Evolutionary conservation across 2,329 filamentous ascomycete genomes (phyloP).

Genomic region (Trichoderma endophyticum): DNA sequence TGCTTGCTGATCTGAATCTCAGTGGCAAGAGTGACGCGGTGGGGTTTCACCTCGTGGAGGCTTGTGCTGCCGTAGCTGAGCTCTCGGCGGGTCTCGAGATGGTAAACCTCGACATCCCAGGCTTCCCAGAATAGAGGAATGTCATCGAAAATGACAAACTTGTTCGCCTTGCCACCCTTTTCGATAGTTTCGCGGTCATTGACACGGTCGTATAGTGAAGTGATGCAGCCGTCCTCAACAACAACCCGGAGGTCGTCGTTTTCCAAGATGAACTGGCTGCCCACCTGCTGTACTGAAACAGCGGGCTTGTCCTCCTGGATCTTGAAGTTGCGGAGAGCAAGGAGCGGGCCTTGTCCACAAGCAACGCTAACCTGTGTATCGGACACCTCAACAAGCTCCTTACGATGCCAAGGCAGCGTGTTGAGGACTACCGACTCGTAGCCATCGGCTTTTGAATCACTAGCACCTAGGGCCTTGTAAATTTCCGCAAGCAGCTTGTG

Average conservation of each 20-base stretch:
- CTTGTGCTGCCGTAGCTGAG: conserved; percentile 65
- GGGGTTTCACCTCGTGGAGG: conserved; percentile 67
- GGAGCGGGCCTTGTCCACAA: conserved; percentile 52
- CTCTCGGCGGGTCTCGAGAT: conserved; percentile 80
- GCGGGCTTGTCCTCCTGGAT: conserved; percentile 41
- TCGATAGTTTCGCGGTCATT: conserved; percentile 76
- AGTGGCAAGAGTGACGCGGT: conserved; percentile 78
- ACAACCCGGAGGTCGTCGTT: conserved; percentile 74
- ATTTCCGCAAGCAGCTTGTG: conserved; percentile 68
- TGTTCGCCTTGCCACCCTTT: conserved; percentile 73
- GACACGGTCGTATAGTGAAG: conserved; percentile 73
- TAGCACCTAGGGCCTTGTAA: conserved; percentile 63
- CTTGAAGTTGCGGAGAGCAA: conserved; percentile 52
- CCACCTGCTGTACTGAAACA: conserved; percentile 50
- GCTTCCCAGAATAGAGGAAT: conserved; percentile 97
- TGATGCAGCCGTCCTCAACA: conserved; percentile 73
- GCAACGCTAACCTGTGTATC: conserved; percentile 52
- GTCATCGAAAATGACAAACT: conserved; percentile 93
- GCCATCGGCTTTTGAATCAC: conserved; percentile 39
- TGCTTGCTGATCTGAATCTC: conserved; percentile 83
- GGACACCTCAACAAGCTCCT: conserved; percentile 67
- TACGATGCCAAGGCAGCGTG: conserved; percentile 81
- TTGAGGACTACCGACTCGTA: conserved; percentile 66
- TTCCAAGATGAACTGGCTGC: conserved; percentile 67
- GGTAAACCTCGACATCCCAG: conserved; percentile 97